phyloP scores from a whole-genome alignment of 768 basidiomycete species.

The Lentinula raphanica region DNA sequence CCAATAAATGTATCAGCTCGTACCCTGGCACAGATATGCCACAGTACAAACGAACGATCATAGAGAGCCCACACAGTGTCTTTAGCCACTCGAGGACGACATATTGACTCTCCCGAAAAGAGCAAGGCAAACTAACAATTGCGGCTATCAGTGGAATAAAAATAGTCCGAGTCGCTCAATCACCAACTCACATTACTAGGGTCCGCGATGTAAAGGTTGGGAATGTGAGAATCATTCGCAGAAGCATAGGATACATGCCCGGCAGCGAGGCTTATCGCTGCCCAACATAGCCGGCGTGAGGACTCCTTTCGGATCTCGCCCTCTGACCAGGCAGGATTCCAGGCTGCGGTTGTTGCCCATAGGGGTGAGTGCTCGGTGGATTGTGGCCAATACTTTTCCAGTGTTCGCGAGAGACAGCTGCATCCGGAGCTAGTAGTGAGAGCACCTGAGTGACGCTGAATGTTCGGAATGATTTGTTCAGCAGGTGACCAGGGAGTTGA shows the following conservation, averaged over 20 bases:
- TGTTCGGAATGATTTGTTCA: not conserved
- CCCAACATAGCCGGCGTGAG: slow-evolving; percentile 72
- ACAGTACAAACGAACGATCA: slow-evolving; percentile 63
- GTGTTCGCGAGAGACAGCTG: slow-evolving; percentile 44
- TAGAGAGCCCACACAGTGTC: slow-evolving; percentile 74
- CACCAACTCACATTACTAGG: slow-evolving; percentile 55
- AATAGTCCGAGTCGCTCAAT: too few relatives aligned
- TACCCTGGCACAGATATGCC: slow-evolving; percentile 68
- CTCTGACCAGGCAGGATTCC: slow-evolving; percentile 54
- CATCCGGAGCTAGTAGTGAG: slow-evolving; percentile 31
- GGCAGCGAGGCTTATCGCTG: slow-evolving; percentile 55
- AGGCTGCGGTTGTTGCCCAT: slow-evolving; percentile 63
- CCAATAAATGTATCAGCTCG: slow-evolving; percentile 34
- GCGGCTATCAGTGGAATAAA: not conserved
- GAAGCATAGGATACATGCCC: slow-evolving; percentile 59
- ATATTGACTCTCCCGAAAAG: slow-evolving; percentile 67
- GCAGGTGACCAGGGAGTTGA: slow-evolving; percentile 4
- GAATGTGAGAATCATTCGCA: slow-evolving; percentile 31
- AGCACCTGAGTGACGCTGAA: not conserved
- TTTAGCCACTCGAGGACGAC: slow-evolving; percentile 37
- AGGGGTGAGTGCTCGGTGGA: slow-evolving; percentile 49
- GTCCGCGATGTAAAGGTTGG: slow-evolving; percentile 55
- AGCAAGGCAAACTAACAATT: slow-evolving; percentile 56
- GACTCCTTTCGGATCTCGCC: slow-evolving; percentile 67
- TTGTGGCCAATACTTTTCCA: slow-evolving; percentile 47